Conservation (phyloP, 306 rosid species). For the Purshia tridentata region DNA sequence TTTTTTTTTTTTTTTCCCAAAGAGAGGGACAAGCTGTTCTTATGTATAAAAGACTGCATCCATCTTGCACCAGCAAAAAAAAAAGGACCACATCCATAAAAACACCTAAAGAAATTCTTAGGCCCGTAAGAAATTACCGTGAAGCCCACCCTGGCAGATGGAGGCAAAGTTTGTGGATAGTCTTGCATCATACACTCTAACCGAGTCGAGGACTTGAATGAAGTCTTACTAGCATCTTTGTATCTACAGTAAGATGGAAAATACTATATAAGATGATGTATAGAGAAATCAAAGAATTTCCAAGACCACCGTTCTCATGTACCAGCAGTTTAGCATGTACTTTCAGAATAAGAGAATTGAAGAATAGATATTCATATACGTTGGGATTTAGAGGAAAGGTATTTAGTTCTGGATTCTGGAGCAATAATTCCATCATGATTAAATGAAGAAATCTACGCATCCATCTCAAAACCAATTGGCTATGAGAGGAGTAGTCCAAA, state of each 20-base stretch:
- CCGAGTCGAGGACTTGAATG: slow-evolving; percentile 94
- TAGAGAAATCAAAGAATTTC: neutral
- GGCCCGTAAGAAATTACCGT: slow-evolving; percentile 60
- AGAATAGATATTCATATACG: neutral
- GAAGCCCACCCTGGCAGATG: slow-evolving; percentile 91
- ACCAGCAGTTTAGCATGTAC: slow-evolving; percentile 2
- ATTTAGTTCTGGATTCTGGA: neutral
- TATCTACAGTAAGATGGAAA: slow-evolving; percentile 54
- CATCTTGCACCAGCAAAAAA: neutral
- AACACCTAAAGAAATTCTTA: slow-evolving; percentile 7
- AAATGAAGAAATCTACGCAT: too few relatives aligned
- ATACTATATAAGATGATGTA: slow-evolving; percentile 3
- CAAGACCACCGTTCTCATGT: neutral
- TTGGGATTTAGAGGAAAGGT: neutral
- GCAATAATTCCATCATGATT: neutral
- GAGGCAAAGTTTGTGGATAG: slow-evolving; percentile 87
- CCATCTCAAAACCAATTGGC: too few relatives aligned
- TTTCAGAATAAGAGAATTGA: neutral
- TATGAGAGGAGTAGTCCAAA: too few relatives aligned
- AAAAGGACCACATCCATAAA: neutral
- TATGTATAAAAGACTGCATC: neutral
- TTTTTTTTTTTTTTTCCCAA: neutral
- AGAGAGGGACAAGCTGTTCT: neutral
- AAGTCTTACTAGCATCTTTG: slow-evolving; percentile 87
- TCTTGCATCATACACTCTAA: slow-evolving; percentile 99